These are phyloP conservation scores for Candida silvicultrix DNA, from an alignment of 805 yeast species.

Conservation along the genomic window DNA sequence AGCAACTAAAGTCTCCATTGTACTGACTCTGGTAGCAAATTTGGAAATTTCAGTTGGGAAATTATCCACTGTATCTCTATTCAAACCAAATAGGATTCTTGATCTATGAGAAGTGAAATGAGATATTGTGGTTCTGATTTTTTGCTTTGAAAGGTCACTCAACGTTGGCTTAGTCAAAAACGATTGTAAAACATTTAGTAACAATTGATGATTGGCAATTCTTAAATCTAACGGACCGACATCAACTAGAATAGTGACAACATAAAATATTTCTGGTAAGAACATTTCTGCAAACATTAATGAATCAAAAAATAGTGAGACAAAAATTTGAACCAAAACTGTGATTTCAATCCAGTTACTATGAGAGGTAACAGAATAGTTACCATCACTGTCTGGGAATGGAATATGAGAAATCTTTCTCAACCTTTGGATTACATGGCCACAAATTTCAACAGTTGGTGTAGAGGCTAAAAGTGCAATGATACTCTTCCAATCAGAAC, in stretches of 20 bases:
- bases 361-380: conserved; percentile 42
- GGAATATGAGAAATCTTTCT: conserved; percentile 47
- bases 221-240: conserved; percentile 52
- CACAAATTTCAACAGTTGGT: conserved; percentile 71
- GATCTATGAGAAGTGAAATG: conserved; percentile 52
- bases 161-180: conserved; percentile 51
- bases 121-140: conserved; percentile 39
- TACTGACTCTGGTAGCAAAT: conserved; percentile 31
- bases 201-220: conserved; percentile 48
- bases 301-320: conserved; percentile 67
- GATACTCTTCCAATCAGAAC: conserved; percentile 58
- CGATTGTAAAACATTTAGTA: conserved; percentile 66
- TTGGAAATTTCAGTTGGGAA: conserved; percentile 29
- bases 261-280: conserved; percentile 64
- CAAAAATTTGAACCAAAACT: conserved; percentile 56
- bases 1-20: conserved; percentile 55
- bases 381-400: conserved; percentile 32
- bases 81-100: conserved; percentile 63
- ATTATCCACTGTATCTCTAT: conserved; percentile 41
- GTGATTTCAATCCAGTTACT: conserved; percentile 66
- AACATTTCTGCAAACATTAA: conserved; percentile 52
- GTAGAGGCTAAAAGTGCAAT: conserved; percentile 54
- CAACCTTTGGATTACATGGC: conserved; percentile 52
- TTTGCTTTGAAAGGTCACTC: conserved; percentile 29
- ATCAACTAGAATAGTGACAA: conserved; percentile 53